Evolutionary conservation across 2,329 filamentous ascomycete genomes (phyloP).

Genomic region (Colletotrichum sp.): DNA sequence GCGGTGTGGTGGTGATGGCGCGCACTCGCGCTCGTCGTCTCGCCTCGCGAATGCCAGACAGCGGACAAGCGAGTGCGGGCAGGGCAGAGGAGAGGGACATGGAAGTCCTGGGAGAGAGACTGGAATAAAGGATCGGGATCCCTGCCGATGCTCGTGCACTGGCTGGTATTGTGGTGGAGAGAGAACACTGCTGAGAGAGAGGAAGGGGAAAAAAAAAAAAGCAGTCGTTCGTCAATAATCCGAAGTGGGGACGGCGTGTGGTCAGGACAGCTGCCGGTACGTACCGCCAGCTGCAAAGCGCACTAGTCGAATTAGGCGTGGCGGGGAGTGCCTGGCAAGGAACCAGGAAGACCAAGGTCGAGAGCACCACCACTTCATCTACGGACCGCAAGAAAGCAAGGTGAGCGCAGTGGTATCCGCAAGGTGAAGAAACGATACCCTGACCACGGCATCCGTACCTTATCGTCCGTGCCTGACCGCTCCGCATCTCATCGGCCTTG

Average conservation of each 20-base stretch:
- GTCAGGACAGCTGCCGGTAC: neutral
- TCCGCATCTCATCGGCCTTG: neutral
- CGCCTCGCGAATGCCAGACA: neutral
- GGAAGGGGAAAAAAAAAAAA: neutral
- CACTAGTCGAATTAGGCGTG: neutral
- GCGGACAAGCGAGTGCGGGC: neutral
- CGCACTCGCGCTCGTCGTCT: neutral
- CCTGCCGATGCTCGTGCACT: slow-evolving; percentile 18
- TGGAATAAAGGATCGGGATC: slow-evolving; percentile 18
- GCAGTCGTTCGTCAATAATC: neutral
- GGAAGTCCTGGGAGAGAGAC: neutral
- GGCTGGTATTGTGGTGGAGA: slow-evolving; percentile 23
- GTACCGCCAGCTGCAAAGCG: neutral
- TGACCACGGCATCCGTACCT: neutral
- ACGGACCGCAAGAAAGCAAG: neutral
- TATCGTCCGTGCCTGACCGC: neutral
- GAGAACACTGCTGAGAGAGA: slow-evolving; percentile 7
- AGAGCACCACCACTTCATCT: neutral
- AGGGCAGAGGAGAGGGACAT: neutral
- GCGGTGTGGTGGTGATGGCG: neutral
- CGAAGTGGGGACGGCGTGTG: neutral
- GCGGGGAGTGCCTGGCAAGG: neutral
- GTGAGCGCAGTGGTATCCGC: neutral
- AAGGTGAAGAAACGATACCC: neutral
- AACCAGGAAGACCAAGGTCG: neutral